Percentiles rank a stretch among this genome's conserved stretches.
phyloP scores from a whole-genome alignment of 352 stramenopile species.

The Phytopythium ostracodes region DNA sequence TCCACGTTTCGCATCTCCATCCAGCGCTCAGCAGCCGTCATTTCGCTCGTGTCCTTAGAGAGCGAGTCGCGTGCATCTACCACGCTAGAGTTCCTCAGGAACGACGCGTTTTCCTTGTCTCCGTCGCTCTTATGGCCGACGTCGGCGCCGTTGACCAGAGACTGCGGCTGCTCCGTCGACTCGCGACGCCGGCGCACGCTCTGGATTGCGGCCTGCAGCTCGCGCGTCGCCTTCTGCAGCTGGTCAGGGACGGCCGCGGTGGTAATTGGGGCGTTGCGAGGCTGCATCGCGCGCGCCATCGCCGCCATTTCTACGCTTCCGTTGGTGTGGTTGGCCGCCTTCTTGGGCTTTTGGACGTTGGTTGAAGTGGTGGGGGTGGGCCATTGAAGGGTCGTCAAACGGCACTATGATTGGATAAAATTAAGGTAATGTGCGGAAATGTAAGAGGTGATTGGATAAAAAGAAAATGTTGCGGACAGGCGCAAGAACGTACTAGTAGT shows the following conservation, averaged over 20 bases:
- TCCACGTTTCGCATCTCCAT: background rate
- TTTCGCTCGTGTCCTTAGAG: background rate
- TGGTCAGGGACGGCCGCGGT: constrained; percentile 8
- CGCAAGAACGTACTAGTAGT: too few relatives aligned
- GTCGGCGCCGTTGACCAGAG: background rate
- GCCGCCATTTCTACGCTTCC: background rate
- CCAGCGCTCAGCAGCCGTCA: too few relatives aligned
- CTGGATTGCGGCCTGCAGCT: constrained; percentile 51
- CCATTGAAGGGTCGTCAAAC: background rate
- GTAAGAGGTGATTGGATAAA: background rate
- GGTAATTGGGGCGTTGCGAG: background rate
- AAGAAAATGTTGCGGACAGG: background rate
- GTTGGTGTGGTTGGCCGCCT: background rate
- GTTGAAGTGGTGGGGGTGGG: background rate
- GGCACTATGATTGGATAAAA: background rate
- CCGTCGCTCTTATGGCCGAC: background rate
- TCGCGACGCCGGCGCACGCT: constrained; percentile 22
- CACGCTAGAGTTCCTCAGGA: background rate
- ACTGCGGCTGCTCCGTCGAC: constrained; percentile 3
- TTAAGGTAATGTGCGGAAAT: background rate
- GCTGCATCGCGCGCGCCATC: background rate
- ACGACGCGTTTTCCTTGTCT: constrained; percentile 4
- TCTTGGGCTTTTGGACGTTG: background rate
- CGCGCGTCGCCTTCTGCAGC: constrained; percentile 42
- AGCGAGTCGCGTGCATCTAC: too few relatives aligned